phyloP scores from a whole-genome alignment of 2,329 filamentous ascomycete genomes.

The Zasmidium cellare region DNA sequence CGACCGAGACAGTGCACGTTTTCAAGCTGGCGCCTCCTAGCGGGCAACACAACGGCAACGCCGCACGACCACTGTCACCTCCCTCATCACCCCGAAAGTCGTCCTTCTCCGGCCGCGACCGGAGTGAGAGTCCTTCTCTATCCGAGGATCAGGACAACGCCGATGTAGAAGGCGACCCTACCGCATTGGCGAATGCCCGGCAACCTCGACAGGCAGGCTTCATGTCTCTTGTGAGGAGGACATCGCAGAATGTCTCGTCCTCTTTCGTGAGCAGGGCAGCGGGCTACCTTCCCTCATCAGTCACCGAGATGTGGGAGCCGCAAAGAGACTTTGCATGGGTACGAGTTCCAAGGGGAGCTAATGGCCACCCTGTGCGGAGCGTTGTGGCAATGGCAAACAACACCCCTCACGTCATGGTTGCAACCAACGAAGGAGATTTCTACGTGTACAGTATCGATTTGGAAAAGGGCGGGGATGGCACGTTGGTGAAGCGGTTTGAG shows the following conservation, averaged over 20 bases:
- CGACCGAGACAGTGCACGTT: conserved; percentile 94
- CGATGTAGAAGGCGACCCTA: conserved; percentile 29
- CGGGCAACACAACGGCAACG: conserved; percentile 29
- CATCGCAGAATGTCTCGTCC: conserved; percentile 89
- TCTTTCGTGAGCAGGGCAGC: conserved; percentile 86
- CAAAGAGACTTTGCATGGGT: conserved; percentile 94
- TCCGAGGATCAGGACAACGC: conserved; percentile 42
- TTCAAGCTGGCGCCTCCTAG: conserved; percentile 70
- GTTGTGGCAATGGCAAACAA: conserved; percentile 98
- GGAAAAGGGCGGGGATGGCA: conserved; percentile 90
- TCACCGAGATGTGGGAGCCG: conserved; percentile 98
- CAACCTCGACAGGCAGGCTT: conserved; percentile 68
- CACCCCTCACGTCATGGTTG: conserved; percentile 95
- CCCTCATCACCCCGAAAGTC: conserved; percentile 29
- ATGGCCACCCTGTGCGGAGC: conserved; percentile 65
- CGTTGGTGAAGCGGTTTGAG: conserved; percentile 89
- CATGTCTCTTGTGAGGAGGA: conserved; percentile 87
- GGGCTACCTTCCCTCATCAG: conserved; percentile 86
- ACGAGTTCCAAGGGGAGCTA: conserved; percentile 72
- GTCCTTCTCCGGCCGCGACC: conserved; percentile 31
- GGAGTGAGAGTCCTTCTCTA: conserved; percentile 42
- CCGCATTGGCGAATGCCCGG: conserved; percentile 31
- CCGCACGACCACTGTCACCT: conserved; percentile 23
- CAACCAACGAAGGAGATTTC: conserved; percentile 92
- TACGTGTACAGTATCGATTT: conserved; percentile 95